These are phyloP conservation scores for Roridomyces roridus DNA, from an alignment of 768 basidiomycete genomes.

Conservation along the genomic window DNA sequence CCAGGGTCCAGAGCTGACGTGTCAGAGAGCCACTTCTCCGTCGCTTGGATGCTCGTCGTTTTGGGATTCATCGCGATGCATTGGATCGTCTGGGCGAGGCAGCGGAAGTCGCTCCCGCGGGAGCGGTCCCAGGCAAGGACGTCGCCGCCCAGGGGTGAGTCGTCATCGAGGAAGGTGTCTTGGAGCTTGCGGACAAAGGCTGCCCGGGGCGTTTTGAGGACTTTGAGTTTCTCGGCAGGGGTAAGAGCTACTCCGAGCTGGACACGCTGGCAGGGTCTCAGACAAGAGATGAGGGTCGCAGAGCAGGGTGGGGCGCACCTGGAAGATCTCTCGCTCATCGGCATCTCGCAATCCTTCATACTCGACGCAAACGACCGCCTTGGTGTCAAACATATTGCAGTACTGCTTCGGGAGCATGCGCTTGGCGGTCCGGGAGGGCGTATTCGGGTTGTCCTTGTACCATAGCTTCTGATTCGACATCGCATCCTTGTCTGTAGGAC, in stretches of 20 bases:
- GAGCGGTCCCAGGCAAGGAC: constrained; percentile 41
- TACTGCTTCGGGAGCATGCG: constrained; percentile 60
- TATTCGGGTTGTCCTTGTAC: constrained; percentile 19
- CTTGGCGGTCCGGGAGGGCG: constrained; percentile 25
- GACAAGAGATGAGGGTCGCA: background rate
- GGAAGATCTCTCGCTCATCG: constrained; percentile 74
- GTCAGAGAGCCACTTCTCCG: constrained; percentile 59
- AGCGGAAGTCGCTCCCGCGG: constrained; percentile 59
- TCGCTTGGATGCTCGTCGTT: constrained; percentile 36
- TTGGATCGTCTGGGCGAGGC: constrained; percentile 59
- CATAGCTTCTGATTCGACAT: constrained; percentile 26
- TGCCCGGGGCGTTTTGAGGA: constrained; percentile 62
- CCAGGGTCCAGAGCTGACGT: constrained; percentile 33
- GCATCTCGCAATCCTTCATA: constrained; percentile 63
- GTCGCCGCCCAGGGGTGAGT: constrained; percentile 30
- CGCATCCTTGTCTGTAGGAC: constrained; percentile 6
- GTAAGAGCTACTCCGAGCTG: constrained; percentile 82
- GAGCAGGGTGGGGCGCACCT: constrained; percentile 52
- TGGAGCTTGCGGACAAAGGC: constrained; percentile 65
- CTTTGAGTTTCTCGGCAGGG: constrained; percentile 63
- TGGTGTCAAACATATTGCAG: constrained; percentile 66
- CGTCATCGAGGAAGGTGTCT: constrained; percentile 48
- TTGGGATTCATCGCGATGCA: constrained; percentile 51
- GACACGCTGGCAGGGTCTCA: constrained; percentile 55
- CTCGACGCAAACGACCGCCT: constrained; percentile 85